phyloP scores from a whole-genome alignment of 2,329 filamentous ascomycete species.

The Paecilomyces formosus region DNA sequence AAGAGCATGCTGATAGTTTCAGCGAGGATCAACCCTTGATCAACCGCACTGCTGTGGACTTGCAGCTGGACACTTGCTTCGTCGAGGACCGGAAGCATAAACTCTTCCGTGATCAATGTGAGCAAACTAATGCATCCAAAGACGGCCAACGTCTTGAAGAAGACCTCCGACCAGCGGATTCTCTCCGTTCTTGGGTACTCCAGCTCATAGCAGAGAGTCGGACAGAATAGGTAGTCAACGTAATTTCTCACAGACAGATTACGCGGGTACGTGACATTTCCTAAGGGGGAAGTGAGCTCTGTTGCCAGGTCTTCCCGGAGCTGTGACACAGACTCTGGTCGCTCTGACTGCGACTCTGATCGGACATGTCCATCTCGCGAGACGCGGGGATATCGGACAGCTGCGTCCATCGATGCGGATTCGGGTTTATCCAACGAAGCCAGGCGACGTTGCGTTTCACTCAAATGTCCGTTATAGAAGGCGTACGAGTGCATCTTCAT shows the following conservation, averaged over 20 bases:
- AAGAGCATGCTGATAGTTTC: constrained; percentile 88
- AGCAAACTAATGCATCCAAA: constrained; percentile 96
- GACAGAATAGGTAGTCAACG: constrained; percentile 79
- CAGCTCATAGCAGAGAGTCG: constrained; percentile 94
- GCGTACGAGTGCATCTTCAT: constrained; percentile 99
- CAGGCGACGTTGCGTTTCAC: constrained; percentile 75
- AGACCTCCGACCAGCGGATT: constrained; percentile 73
- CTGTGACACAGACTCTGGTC: constrained; percentile 52
- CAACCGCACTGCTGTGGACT: constrained; percentile 43
- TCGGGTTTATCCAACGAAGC: constrained; percentile 73
- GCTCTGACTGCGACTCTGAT: constrained; percentile 24
- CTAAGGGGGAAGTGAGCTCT: constrained; percentile 85
- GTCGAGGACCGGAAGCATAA: constrained; percentile 81
- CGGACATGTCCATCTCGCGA: constrained; percentile 24
- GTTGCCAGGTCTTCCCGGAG: constrained; percentile 81
- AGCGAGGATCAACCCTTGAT: constrained; percentile 70
- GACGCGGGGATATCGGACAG: constrained; percentile 66
- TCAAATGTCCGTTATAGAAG: constrained; percentile 95
- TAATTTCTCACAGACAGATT: constrained; percentile 83
- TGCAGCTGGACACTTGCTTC: constrained; percentile 58
- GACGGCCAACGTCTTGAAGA: constrained; percentile 78
- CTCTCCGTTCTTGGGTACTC: constrained; percentile 77
- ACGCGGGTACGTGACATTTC: constrained; percentile 79
- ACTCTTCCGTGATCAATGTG: constrained; percentile 86
- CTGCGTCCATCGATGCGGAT: constrained; percentile 56